Base-by-base conservation (phyloP, 495 filamentous ascomycete genomes). In the Cercophora samala region DNA sequence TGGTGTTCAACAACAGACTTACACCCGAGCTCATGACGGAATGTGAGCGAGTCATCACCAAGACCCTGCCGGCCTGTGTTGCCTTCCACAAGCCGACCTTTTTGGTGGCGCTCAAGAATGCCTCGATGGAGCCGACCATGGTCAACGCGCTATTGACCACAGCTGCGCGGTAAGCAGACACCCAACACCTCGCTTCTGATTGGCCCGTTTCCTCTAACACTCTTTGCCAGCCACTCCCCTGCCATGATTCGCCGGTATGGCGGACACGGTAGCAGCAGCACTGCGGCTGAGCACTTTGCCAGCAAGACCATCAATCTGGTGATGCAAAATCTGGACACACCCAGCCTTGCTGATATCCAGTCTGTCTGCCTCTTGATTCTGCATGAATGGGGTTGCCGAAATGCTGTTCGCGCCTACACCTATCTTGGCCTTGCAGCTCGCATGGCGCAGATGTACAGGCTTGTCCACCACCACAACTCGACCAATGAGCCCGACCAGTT, bases 51-150 rank as follows among this genome's bases (percentile, higher is more conserved):
- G 80, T 84, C 64, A 79, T 83, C 65, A 75, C 71, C 68, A 83
- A 82, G 71, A 82, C 81, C 17, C 73, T 84, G 59, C 82, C 82
- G 58, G 81, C 82, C 69, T 84, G 80, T 66, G 79, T 84, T 52
- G 82, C 81, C 58, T 84, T 84, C 71, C 82, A 84, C 74, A 83
- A 83, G 72, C 81, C 82, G 58, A 81, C 82, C 5, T 82, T 82
- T 63, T 64, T 84, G 46, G 79, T 81, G 71, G 80, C 83, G 68
- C 75, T 84, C 22, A 82, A 83, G 77, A 81, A 76, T 46, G 71
- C 72, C 6, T 74, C 75, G 18, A 77, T 84, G 62, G 81, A 84
- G 42, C 75, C 75, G 4, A 79, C 77, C 52, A 81, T 84, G 68
- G 76, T 83, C 37, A 82, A 82, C 60, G 81, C 80, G 17, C 75